Evolutionary conservation across 768 basidiomycete species (phyloP).

Genomic region (Auriscalpium microsporum): DNA sequence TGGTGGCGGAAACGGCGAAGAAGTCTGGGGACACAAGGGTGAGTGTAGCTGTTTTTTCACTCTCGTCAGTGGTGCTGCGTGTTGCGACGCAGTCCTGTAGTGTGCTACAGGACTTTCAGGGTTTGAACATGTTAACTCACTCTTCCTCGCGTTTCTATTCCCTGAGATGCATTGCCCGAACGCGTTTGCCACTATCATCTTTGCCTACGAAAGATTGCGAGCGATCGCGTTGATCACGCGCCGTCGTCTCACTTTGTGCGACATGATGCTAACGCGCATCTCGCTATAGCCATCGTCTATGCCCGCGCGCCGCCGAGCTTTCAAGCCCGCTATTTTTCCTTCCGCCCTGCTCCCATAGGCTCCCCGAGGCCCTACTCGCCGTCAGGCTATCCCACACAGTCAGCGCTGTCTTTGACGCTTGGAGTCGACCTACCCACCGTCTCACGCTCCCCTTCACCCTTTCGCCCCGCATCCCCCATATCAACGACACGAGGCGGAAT

Average conservation of each 20-base stretch:
- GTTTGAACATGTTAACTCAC: neutral
- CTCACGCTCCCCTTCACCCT: conserved; percentile 37
- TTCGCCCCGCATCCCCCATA: conserved; percentile 29
- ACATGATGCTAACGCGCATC: neutral
- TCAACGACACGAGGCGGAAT: conserved; percentile 34
- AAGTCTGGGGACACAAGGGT: conserved; percentile 96
- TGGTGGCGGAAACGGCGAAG: conserved; percentile 32
- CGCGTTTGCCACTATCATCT: neutral
- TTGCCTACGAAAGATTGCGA: neutral
- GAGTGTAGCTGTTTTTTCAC: conserved; percentile 13
- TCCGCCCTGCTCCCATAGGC: conserved; percentile 47
- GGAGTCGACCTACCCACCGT: conserved; percentile 33
- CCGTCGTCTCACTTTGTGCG: neutral
- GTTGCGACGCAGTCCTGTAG: no score
- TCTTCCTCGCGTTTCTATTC: neutral
- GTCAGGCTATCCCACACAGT: conserved; percentile 45
- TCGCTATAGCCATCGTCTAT: conserved; percentile 73
- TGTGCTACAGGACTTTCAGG: no score
- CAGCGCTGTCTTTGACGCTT: conserved; percentile 49
- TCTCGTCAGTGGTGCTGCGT: neutral
- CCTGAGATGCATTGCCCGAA: no score
- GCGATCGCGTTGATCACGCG: neutral
- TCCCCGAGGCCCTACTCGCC: conserved; percentile 43
- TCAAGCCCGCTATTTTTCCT: conserved; percentile 82
- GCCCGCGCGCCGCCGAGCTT: conserved; percentile 90